These are phyloP conservation scores for Syzygium aqueum DNA, from an alignment of 345 rosid genomes.

Conservation along the genomic window DNA sequence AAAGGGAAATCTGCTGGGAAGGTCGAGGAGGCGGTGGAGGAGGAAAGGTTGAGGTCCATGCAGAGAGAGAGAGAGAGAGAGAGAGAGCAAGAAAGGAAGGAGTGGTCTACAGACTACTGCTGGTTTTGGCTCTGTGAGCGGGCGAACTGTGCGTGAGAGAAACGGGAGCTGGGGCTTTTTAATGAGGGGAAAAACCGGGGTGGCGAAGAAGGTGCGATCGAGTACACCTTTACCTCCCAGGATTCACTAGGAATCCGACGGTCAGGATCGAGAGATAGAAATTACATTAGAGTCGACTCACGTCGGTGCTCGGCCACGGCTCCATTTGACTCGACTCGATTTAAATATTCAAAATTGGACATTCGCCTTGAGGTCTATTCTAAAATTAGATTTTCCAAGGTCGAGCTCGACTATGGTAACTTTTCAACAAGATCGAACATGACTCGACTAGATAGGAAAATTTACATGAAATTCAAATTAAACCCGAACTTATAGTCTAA, in stretches of 20 bases:
- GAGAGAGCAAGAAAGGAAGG: neutral
- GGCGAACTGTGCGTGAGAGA: neutral
- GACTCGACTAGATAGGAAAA: neutral
- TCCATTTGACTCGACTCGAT: neutral
- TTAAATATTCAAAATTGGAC: neutral
- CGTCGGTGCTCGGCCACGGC: too few species aligned
- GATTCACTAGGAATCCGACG: neutral
- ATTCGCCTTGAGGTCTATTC: too few species aligned
- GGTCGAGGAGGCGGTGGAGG: neutral
- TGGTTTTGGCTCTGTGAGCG: neutral
- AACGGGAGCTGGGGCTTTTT: neutral
- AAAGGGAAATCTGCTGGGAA: slow-evolving; percentile 27
- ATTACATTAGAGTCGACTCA: too few species aligned
- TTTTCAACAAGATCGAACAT: neutral
- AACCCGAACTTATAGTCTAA: neutral
- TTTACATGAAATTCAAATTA: neutral
- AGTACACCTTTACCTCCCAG: neutral
- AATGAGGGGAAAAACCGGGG: neutral
- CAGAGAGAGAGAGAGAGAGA: neutral
- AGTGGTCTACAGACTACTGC: neutral
- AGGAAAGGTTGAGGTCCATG: slow-evolving; percentile 39
- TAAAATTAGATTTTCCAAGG: too few species aligned
- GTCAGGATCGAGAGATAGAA: neutral
- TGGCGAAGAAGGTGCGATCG: neutral
- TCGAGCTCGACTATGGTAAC: neutral